Evolutionary conservation across 805 yeast genomes (phyloP).

Genomic region (Jamesozyma gamospora): DNA sequence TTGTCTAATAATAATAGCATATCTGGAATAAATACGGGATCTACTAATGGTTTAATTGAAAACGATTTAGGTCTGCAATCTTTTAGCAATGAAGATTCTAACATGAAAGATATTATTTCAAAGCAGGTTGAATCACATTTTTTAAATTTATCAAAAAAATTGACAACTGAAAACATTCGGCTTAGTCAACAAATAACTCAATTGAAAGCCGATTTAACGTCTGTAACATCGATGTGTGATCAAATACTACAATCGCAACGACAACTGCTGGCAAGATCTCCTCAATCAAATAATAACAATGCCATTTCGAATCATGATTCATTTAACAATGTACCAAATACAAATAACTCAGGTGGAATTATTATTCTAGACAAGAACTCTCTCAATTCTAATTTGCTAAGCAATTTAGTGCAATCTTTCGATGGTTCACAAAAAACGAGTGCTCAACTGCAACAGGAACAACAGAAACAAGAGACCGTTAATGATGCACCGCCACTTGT

Average conservation of each 20-base stretch:
- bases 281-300: background rate
- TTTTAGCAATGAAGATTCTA: background rate
- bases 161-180: conserved; percentile 25
- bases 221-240: conserved; percentile 19
- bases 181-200: conserved; percentile 23
- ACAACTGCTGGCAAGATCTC: conserved; percentile 9
- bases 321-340: background rate
- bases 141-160: conserved; percentile 20
- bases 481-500: background rate
- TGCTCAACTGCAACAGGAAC: background rate
- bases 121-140: conserved; percentile 12
- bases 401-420: conserved; percentile 12
- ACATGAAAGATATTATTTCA: conserved; percentile 1
- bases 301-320: background rate
- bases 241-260: conserved; percentile 23
- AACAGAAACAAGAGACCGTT: background rate
- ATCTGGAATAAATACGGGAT: background rate
- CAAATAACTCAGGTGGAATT: conserved; percentile 7
- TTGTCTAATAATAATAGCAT: background rate
- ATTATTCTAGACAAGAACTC: conserved; percentile 19
- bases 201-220: conserved; percentile 20
- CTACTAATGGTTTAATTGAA: background rate
- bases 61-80: background rate
- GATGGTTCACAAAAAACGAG: conserved; percentile 4
- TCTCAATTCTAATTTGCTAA: conserved; percentile 13